A percentile compares a stretch with the other conserved stretches of the same genome.
These are phyloP conservation scores for Eragrostis curvula DNA, from an alignment of 176 grass and related monocot species.

Conservation along the genomic window DNA sequence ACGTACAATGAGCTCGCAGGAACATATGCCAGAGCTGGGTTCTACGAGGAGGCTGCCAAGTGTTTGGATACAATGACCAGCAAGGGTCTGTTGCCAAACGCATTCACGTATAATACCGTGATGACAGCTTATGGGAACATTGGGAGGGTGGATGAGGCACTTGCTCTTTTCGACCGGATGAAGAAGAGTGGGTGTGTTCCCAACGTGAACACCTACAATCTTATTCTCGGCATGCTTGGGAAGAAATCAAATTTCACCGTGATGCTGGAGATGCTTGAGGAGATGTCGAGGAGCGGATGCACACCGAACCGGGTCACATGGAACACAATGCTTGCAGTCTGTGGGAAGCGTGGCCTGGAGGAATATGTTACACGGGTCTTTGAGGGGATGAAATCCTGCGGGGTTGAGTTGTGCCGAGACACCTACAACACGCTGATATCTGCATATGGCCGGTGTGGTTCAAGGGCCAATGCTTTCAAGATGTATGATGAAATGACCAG, in stretches of 20 bases:
- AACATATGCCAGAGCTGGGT: slow-evolving; percentile 74
- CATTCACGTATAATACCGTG: slow-evolving; percentile 71
- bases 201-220: slow-evolving; percentile 67
- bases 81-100: slow-evolving; percentile 78
- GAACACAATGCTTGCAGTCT: slow-evolving; percentile 86
- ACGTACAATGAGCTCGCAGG: slow-evolving; percentile 81
- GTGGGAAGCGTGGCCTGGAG: slow-evolving; percentile 78
- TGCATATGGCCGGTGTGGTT: slow-evolving; percentile 84
- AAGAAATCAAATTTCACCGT: slow-evolving; percentile 67
- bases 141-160: slow-evolving; percentile 65
- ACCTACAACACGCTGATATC: slow-evolving; percentile 83
- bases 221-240: slow-evolving; percentile 80
- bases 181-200: slow-evolving; percentile 74
- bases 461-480: slow-evolving; percentile 60
- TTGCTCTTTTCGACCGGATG: slow-evolving; percentile 73
- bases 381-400: slow-evolving; percentile 70
- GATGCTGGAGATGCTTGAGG: slow-evolving; percentile 70
- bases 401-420: slow-evolving; percentile 65
- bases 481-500: slow-evolving; percentile 87
- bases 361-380: slow-evolving; percentile 66
- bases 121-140: slow-evolving; percentile 73
- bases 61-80: slow-evolving; percentile 66
- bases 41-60: slow-evolving; percentile 64
- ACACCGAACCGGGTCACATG: slow-evolving; percentile 75
- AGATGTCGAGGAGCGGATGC: slow-evolving; percentile 84